A percentile compares a stretch with the other conserved stretches of the same genome.
These are phyloP conservation scores for Seiridium cupressi DNA, from an alignment of 2,329 filamentous ascomycete species.

Conservation along the genomic window DNA sequence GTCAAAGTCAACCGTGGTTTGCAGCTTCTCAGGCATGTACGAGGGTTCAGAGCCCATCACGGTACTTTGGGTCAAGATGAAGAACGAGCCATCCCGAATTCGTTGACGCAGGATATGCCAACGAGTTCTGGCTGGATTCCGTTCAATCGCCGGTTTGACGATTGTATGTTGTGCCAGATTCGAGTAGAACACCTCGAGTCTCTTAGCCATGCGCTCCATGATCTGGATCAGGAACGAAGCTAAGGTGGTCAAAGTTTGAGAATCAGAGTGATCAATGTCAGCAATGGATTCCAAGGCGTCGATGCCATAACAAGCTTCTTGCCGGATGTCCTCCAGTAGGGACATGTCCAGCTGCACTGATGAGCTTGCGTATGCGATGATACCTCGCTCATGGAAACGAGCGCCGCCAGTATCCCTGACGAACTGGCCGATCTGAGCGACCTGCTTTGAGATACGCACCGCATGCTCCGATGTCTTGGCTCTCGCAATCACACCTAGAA, in stretches of 20 bases:
- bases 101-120: constrained; percentile 49
- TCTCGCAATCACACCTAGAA: constrained; percentile 39
- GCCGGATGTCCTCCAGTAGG: constrained; percentile 51
- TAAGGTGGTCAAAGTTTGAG: constrained; percentile 26
- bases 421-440: constrained; percentile 48
- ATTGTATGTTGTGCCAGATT: constrained; percentile 48
- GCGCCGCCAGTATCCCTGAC: constrained; percentile 43
- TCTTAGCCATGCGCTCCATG: constrained; percentile 51
- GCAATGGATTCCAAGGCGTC: constrained; percentile 48
- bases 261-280: constrained; percentile 7
- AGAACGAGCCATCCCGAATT: constrained; percentile 50
- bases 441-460: constrained; percentile 43
- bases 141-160: constrained; percentile 50
- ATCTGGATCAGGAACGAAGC: constrained; percentile 49
- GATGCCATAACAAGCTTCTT: constrained; percentile 53
- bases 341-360: constrained; percentile 51
- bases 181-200: constrained; percentile 50
- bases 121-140: constrained; percentile 49
- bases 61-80: constrained; percentile 41
- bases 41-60: constrained; percentile 24
- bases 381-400: constrained; percentile 50
- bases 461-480: constrained; percentile 46
- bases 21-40: constrained; percentile 21
- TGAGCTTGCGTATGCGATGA: constrained; percentile 47
- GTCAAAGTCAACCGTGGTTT: constrained; percentile 42